Evolutionary conservation across 208 protist species (phyloP).

Genomic region (Crithidia bombi): DNA sequence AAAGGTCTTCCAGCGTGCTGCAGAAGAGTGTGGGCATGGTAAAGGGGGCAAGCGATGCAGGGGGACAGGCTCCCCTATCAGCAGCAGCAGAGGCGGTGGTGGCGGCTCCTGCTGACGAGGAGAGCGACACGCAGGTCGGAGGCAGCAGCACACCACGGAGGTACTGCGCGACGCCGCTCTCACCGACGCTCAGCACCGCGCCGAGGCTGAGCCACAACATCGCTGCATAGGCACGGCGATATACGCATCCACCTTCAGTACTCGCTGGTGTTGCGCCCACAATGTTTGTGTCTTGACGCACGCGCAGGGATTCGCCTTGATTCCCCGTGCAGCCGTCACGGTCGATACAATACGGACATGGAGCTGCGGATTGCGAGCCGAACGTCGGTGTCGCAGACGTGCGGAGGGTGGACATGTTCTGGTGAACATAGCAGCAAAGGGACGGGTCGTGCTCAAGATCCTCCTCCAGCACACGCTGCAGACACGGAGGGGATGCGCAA

Average conservation of each 20-base stretch:
- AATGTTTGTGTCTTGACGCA: background rate
- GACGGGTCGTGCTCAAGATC: slow-evolving; percentile 7
- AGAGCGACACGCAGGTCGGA: background rate
- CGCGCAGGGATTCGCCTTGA: background rate
- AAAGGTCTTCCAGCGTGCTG: slow-evolving; percentile 30
- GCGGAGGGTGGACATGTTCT: background rate
- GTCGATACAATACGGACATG: background rate
- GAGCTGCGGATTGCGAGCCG: background rate
- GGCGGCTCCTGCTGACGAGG: background rate
- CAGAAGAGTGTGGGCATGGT: slow-evolving; percentile 32
- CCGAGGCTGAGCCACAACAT: slow-evolving; percentile 29
- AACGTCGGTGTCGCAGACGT: background rate
- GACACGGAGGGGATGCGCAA: background rate
- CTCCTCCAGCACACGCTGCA: slow-evolving; percentile 21
- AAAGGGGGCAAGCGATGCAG: slow-evolving; percentile 24
- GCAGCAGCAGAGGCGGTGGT: background rate
- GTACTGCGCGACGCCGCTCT: slow-evolving; percentile 38
- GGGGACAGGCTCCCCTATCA: too few species aligned
- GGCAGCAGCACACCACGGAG: slow-evolving; percentile 34
- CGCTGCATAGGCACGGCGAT: background rate
- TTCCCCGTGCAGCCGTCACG: too few species aligned
- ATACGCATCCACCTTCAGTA: too few species aligned
- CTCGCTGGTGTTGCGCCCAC: too few species aligned
- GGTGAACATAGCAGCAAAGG: slow-evolving; percentile 12
- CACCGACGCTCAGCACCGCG: slow-evolving; percentile 30